A percentile compares a stretch with the other conserved stretches of the same genome.
Evolutionary conservation across 495 filamentous ascomycete species (phyloP).

Genomic region (Apodospora peruviana): DNA sequence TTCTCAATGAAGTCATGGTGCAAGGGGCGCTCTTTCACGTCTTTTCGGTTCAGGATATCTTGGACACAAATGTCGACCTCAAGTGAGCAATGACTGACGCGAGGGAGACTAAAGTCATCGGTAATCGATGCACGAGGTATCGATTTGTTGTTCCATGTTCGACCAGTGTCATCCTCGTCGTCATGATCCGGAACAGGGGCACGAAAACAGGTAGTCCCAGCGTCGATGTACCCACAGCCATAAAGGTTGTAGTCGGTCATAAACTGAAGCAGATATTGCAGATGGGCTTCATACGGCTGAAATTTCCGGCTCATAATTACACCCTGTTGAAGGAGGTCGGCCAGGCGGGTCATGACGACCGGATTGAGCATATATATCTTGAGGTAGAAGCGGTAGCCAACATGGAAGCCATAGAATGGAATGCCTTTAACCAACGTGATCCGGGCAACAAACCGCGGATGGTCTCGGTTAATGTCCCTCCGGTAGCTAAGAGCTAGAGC

Average conservation of each 20-base stretch:
- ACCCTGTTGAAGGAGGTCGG: conserved; percentile 80
- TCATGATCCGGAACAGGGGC: conserved; percentile 63
- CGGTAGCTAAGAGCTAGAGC: conserved; percentile 77
- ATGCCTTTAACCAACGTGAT: conserved; percentile 88
- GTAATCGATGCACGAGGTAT: conserved; percentile 44
- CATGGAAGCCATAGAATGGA: conserved; percentile 92
- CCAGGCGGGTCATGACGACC: conserved; percentile 69
- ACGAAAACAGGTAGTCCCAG: conserved; percentile 60
- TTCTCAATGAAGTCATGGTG: conserved; percentile 87
- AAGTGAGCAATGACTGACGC: conserved; percentile 79
- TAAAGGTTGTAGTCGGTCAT: conserved; percentile 98
- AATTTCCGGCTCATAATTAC: conserved; percentile 74
- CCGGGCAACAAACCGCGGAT: conserved; percentile 73
- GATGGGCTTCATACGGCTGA: conserved; percentile 89
- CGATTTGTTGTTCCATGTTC: conserved; percentile 76
- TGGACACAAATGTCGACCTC: conserved; percentile 86
- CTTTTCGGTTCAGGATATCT: conserved; percentile 77
- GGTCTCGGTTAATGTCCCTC: conserved; percentile 62
- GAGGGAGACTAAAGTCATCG: conserved; percentile 56
- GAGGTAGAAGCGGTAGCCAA: conserved; percentile 85
- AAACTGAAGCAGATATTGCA: conserved; percentile 90
- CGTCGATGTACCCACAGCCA: conserved; percentile 77
- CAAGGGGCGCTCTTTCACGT: conserved; percentile 64
- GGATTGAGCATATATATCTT: conserved; percentile 94
- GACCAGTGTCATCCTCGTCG: conserved; percentile 46